These are phyloP conservation scores for Naganishia onofrii DNA, from an alignment of 768 basidiomycete species.

Conservation along the genomic window DNA sequence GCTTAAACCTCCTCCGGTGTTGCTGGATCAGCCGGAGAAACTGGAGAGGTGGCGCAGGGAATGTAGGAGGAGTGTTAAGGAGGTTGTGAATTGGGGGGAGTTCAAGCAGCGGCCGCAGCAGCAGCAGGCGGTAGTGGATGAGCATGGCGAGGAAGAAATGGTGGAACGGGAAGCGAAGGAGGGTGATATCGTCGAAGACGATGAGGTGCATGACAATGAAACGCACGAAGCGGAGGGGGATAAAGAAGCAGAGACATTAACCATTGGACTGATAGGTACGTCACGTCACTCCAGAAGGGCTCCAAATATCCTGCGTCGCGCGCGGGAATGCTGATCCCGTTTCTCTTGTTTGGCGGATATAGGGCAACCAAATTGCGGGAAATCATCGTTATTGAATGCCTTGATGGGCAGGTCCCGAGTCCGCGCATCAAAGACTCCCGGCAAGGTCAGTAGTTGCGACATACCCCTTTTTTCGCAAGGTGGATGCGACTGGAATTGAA, in stretches of 20 bases:
- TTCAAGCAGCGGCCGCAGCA: conserved; percentile 51
- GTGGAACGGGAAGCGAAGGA: conserved; percentile 33
- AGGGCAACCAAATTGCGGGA: conserved; percentile 97
- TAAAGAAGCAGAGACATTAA: conserved; percentile 55
- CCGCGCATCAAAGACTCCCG: conserved; percentile 47
- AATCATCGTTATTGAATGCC: conserved; percentile 96
- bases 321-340: conserved; percentile 13
- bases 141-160: conserved; percentile 38
- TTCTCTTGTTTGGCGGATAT: conserved; percentile 57
- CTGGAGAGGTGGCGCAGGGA: conserved; percentile 60
- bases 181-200: conserved; percentile 19
- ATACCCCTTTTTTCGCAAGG: too few species aligned
- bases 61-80: conserved; percentile 59
- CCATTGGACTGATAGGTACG: conserved; percentile 75
- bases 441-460: conserved; percentile 38
- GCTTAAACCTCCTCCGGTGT: conserved; percentile 64
- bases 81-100: conserved; percentile 70
- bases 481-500: too few species aligned
- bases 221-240: conserved; percentile 35
- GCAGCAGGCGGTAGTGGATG: neutral
- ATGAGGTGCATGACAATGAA: conserved; percentile 33
- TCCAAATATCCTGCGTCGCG: too few species aligned
- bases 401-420: conserved; percentile 95
- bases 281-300: conserved; percentile 35
- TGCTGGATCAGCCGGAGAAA: conserved; percentile 57